phyloP scores from a whole-genome alignment of 768 basidiomycete species.

The Calocybe gangraenosa region DNA sequence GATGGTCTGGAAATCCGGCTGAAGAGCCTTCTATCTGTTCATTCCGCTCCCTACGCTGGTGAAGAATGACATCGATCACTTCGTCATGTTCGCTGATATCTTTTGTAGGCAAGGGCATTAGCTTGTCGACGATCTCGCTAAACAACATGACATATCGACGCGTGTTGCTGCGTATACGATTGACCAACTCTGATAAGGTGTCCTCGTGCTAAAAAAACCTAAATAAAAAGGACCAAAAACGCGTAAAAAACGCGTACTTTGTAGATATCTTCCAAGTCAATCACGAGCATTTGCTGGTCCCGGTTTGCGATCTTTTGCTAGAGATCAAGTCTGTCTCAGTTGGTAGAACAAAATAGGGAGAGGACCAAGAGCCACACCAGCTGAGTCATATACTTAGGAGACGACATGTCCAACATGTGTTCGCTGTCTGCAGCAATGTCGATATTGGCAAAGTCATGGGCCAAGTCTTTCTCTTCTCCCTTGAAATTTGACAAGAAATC shows the following conservation, averaged over 20 bases:
- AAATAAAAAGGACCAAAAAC: conserved; percentile 11
- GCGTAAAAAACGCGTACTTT: conserved; percentile 41
- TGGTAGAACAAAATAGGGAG: conserved; percentile 2
- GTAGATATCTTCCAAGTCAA: conserved; percentile 86
- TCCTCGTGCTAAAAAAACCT: conserved; percentile 54
- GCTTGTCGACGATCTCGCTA: conserved; percentile 83
- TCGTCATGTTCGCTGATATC: conserved; percentile 91
- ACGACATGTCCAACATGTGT: conserved; percentile 31
- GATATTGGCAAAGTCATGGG: conserved; percentile 65
- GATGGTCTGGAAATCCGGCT: conserved; percentile 83
- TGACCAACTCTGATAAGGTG: conserved; percentile 68
- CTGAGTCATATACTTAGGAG: conserved; percentile 78
- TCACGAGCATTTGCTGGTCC: conserved; percentile 82
- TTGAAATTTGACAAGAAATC: conserved; percentile 71
- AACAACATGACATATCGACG: conserved; percentile 89
- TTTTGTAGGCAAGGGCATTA: conserved; percentile 85
- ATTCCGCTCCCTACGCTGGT: conserved; percentile 88
- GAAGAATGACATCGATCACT: conserved; percentile 94
- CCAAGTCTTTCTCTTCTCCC: conserved; percentile 60
- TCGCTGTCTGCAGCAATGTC: conserved; percentile 50
- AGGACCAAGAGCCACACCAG: conserved; percentile 50
- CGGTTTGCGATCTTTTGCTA: conserved; percentile 94
- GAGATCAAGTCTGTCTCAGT: not conserved
- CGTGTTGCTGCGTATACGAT: conserved; percentile 78
- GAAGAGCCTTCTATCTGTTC: conserved; percentile 70